Base-by-base conservation (phyloP, 2,329 filamentous ascomycete genomes). In the Epichloe hybrida region DNA sequence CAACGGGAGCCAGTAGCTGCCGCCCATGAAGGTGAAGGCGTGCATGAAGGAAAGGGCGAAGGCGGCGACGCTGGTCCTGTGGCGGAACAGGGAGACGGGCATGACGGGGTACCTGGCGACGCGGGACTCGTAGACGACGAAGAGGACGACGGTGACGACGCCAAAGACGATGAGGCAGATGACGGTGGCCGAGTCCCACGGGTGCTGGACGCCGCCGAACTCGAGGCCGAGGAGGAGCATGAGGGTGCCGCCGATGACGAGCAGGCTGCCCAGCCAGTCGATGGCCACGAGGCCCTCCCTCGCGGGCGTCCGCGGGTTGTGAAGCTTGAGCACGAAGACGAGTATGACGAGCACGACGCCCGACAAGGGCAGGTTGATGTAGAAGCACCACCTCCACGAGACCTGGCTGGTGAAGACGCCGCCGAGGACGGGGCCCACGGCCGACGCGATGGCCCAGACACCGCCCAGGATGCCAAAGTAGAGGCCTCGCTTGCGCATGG, bases 181-280 rank as follows among this genome's bases (percentile, higher is more conserved):
- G 35, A 90, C 84, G 1, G 79, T 83, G 2, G 84, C 73, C 0
- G 85, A 90, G 49, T 69, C 67, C 88, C 88, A 95, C 1, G 89
- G 84, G 55, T 79, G 80, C 21, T 74, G 73, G 48, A 88, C 77
- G 46, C 88, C 89, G 50, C 89, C 90, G 54, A 91, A 88, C 61
- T 94, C 84, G 11, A 95, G 77, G 0, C 88, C 90, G 41, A 95
- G 80, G 4, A 95, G 78, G 56, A 95, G 74, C 86, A 95, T 91
- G 20, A 94, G 72, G 0, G 86, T 90, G 20, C 84, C 87, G 41
- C 84, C 85, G 23, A 90, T 76, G 62, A 94, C 79, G 34, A 76
- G 66, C 4, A 75, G 13, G 51, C 71, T 76, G 37, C 76, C 76
- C 0, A 70, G 54, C 77, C 77, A 81, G 64, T 81, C 78, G 44